Conservation (phyloP, 192 early-diverging fungal genomes). For the Backusella circina region DNA sequence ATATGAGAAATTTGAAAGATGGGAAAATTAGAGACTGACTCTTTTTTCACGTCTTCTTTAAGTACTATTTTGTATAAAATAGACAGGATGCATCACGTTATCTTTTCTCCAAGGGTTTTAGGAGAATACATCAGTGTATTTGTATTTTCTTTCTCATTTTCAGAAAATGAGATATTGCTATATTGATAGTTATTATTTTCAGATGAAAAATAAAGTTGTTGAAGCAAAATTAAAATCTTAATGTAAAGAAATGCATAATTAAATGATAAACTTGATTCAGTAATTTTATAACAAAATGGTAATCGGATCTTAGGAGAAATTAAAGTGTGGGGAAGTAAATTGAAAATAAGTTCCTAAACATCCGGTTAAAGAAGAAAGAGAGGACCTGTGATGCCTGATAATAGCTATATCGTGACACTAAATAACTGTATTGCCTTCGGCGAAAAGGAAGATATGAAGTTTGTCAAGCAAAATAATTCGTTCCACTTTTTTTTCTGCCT, state of each 20-base stretch:
- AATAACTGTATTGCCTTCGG: background rate
- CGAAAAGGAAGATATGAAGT: background rate
- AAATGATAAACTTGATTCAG: background rate
- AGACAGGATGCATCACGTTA: background rate
- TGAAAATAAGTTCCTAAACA: background rate
- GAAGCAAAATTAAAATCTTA: background rate
- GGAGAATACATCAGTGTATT: background rate
- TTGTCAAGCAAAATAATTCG: background rate
- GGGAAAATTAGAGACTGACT: background rate
- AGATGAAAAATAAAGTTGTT: background rate
- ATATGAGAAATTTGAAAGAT: background rate
- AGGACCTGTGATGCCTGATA: background rate
- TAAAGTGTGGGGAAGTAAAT: background rate
- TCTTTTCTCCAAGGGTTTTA: background rate
- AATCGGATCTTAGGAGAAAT: background rate
- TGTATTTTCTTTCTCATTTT: background rate
- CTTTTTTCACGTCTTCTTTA: constrained; percentile 1
- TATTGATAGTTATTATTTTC: background rate
- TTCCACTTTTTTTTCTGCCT: background rate
- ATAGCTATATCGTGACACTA: background rate
- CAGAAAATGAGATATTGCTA: background rate
- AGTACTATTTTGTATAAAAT: background rate
- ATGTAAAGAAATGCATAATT: background rate
- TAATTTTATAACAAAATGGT: background rate
- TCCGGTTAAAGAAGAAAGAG: background rate